phyloP scores from a whole-genome alignment of 2,329 filamentous ascomycete species.

The Mycosphaerelloides madeirae region DNA sequence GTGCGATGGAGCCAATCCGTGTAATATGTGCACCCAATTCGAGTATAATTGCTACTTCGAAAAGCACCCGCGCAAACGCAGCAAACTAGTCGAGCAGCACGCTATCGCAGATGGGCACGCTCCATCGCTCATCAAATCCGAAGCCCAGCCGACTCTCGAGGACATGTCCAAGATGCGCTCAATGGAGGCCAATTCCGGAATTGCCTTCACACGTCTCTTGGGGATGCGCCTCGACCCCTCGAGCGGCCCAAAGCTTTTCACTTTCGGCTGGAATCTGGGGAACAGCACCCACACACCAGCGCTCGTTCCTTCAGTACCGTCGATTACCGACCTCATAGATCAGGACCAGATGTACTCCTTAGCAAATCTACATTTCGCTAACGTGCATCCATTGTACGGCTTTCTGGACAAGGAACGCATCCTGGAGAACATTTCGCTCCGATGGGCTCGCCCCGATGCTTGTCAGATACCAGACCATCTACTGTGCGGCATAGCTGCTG shows the following conservation, averaged over 20 bases:
- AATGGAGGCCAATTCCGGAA: conserved; percentile 54
- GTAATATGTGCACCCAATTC: conserved; percentile 50
- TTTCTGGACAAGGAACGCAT: conserved; percentile 40
- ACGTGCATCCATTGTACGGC: conserved; percentile 51
- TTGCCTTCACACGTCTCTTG: conserved; percentile 52
- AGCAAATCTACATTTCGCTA: conserved; percentile 48
- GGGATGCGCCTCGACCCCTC: conserved; percentile 51
- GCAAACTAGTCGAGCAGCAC: conserved; percentile 31
- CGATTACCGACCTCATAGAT: conserved; percentile 46
- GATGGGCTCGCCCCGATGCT: conserved; percentile 21
- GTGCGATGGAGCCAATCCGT: conserved; percentile 52
- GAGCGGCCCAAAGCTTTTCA: conserved; percentile 50
- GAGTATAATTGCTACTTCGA: conserved; percentile 52
- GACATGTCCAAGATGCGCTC: conserved; percentile 36
- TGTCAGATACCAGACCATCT: conserved; percentile 34
- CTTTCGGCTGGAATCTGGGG: conserved; percentile 54
- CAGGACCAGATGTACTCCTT: conserved; percentile 46
- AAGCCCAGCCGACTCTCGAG: conserved; percentile 21
- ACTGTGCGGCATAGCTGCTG: conserved; percentile 52
- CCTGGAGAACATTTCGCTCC: conserved; percentile 20
- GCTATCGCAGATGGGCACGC: conserved; percentile 17
- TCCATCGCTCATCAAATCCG: conserved; percentile 13
- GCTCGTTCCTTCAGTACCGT: conserved; percentile 7
- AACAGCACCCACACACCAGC: conserved; percentile 22
- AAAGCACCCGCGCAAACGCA: conserved; percentile 33